Evolutionary conservation across 106 monocot species (phyloP).

Genomic region (Dendrobium nobile): DNA sequence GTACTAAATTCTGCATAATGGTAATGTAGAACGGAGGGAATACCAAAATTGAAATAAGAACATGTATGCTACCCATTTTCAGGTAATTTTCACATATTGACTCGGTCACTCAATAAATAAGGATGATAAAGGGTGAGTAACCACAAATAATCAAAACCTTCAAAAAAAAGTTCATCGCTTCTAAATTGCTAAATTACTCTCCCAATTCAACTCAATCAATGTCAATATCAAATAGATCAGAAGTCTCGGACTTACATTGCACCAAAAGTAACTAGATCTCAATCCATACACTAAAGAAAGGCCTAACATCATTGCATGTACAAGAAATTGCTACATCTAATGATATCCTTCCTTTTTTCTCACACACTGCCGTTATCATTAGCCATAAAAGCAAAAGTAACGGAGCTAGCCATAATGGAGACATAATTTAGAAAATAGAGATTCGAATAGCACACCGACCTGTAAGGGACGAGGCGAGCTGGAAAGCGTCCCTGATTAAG

Average conservation of each 20-base stretch:
- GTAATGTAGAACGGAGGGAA: not conserved
- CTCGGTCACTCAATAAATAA: not conserved
- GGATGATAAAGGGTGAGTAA: not conserved
- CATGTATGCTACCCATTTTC: not conserved
- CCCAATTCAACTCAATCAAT: not conserved
- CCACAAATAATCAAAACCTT: not conserved
- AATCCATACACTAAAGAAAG: not conserved
- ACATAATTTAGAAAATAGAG: not conserved
- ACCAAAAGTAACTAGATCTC: not conserved
- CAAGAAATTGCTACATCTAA: not conserved
- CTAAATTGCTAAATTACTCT: not conserved
- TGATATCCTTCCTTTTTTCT: not conserved
- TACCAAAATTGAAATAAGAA: not conserved
- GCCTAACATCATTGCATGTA: not conserved
- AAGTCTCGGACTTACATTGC: not conserved
- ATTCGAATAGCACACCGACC: conserved; percentile 25
- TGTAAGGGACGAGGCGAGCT: conserved; percentile 84
- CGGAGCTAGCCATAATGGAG: not conserved
- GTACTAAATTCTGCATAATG: not conserved
- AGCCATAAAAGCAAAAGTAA: not conserved
- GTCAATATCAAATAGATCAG: not conserved
- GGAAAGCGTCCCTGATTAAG: conserved; percentile 47
- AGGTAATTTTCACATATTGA: not conserved
- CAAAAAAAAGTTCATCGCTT: not conserved
- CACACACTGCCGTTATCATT: not conserved